These are phyloP conservation scores for Kluyveromyces lactis DNA, from an alignment of 805 yeast genomes.

Conservation along the genomic window DNA sequence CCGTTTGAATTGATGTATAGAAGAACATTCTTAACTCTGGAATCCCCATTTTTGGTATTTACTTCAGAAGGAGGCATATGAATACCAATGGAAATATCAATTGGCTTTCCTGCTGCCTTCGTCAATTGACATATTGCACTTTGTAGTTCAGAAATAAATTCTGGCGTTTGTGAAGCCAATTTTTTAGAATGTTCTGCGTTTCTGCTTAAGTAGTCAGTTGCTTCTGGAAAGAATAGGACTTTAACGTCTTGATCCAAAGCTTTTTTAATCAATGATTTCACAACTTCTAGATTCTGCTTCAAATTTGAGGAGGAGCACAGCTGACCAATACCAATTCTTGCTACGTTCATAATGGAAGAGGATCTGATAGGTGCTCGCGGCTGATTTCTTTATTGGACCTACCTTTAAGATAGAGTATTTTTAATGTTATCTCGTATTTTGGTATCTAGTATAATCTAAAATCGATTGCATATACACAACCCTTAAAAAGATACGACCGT, in stretches of 20 bases:
- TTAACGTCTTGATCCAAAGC: slow-evolving; percentile 57
- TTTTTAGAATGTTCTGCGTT: slow-evolving; percentile 55
- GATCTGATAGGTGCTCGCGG: not conserved
- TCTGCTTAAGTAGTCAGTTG: slow-evolving; percentile 77
- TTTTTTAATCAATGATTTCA: slow-evolving; percentile 46
- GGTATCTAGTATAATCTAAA: too few relatives aligned
- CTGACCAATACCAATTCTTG: slow-evolving; percentile 73
- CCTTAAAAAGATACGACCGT: too few relatives aligned
- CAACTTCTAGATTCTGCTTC: slow-evolving; percentile 49
- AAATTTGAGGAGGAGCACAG: slow-evolving; percentile 65
- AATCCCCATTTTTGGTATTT: slow-evolving; percentile 15
- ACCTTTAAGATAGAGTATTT: too few relatives aligned
- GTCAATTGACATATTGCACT: slow-evolving; percentile 35
- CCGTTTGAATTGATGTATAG: slow-evolving; percentile 66
- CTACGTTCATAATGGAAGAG: not conserved
- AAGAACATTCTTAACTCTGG: slow-evolving; percentile 60
- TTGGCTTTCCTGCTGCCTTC: slow-evolving; percentile 30
- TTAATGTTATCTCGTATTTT: too few relatives aligned
- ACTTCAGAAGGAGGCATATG: slow-evolving; percentile 60
- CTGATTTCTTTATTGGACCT: too few relatives aligned
- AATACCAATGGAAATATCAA: slow-evolving; percentile 76
- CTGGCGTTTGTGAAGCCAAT: slow-evolving; percentile 45
- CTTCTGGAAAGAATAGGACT: slow-evolving; percentile 85
- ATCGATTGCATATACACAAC: too few relatives aligned
- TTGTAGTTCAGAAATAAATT: slow-evolving; percentile 38